Evolutionary conservation across 2,329 filamentous ascomycete species (phyloP), one percentile per base, ranked within the genome.

Genomic region (Fusarium robinianum): DNA sequence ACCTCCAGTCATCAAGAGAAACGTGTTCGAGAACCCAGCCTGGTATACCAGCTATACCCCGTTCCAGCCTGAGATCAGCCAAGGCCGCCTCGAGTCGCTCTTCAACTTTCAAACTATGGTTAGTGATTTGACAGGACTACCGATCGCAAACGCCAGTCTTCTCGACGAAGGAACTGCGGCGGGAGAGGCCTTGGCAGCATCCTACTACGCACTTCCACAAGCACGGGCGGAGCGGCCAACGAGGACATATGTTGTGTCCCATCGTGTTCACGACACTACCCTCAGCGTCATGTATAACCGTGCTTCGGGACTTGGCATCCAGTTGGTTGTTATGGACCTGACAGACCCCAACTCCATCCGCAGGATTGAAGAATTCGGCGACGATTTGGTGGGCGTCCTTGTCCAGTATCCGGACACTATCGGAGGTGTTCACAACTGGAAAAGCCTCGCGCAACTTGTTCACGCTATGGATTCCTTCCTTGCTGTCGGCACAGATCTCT

Each of bases 11-110:
- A 95, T 97, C 67, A 89, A 94, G 76, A 80, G 91, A 57, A 96
- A 96, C 66, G 79, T 97, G 5, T 74, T 97, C 46, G 90, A 97
- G 76, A 92, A 87, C 67, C 92, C 92, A 5, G 90, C 85, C 8
- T 97, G 92, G 92, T 97, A 97, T 69, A 97, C 92, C 26, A 96
- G 90, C 72, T 96, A 97, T 69, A 96, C 92, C 0, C 92, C 92
- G 11, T 97, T 96, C 71, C 92, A 97, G 73, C 87, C 92, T 3
- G 92, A 97, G 72, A 96, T 97, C 74, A 96, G 90, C 67, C 92
- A 97, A 72, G 92, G 92, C 23, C 84, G 92, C 41, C 72, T 97
- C 51, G 90, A 96, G 76, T 95, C 90, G 4, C 76, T 96, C 33
- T 76, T 97, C 51, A 97, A 96, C 76, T 97, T 90, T 74, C 92